Evolutionary conservation across 116 monocot species (phyloP).

Genomic region (Papilionanthe hybrid): DNA sequence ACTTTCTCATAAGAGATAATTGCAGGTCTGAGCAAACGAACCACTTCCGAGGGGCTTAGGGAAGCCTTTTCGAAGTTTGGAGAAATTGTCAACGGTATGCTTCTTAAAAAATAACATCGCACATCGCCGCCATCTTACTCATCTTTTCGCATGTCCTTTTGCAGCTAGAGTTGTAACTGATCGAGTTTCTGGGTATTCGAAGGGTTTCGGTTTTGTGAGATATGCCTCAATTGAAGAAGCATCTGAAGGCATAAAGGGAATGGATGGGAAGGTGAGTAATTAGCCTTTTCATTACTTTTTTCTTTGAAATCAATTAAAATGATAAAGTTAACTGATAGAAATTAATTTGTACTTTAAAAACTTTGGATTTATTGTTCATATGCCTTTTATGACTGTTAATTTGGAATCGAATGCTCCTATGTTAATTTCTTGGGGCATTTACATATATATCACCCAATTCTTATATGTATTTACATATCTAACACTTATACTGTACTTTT

Average conservation of each 20-base stretch:
- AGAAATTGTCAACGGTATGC: conserved; percentile 69
- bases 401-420: neutral
- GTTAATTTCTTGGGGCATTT: neutral
- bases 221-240: conserved; percentile 83
- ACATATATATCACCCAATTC: too few species aligned
- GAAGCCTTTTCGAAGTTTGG: conserved; percentile 85
- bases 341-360: neutral
- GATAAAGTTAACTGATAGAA: too few species aligned
- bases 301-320: too few species aligned
- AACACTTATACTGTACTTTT: too few species aligned
- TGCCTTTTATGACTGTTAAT: neutral
- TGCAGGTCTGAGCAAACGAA: conserved; percentile 89
- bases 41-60: conserved; percentile 81
- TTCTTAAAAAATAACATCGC: neutral
- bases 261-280: conserved; percentile 86
- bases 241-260: conserved; percentile 76
- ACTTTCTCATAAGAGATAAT: neutral
- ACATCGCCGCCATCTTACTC: neutral
- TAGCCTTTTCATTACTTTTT: too few species aligned
- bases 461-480: too few species aligned
- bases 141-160: conserved; percentile 1
- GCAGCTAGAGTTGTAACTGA: conserved; percentile 90
- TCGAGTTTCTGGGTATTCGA: conserved; percentile 80
- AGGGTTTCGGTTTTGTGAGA: conserved; percentile 88
- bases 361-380: neutral